These are phyloP conservation scores for Paramecium biaurelia DNA, from an alignment of 73 alveolate genomes.

Conservation along the genomic window DNA sequence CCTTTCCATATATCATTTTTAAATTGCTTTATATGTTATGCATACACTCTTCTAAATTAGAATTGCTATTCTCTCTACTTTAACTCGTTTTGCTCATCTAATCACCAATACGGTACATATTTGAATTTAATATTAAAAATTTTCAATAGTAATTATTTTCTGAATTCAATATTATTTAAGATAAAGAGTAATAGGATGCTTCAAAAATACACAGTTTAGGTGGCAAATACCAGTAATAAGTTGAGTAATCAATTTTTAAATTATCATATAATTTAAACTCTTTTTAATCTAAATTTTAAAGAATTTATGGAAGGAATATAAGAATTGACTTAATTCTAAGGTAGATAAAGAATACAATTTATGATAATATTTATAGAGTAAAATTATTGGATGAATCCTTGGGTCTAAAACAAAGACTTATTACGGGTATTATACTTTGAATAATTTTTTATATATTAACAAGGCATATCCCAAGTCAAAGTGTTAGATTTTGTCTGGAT, in stretches of 20 bases:
- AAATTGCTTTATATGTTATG: slow-evolving; percentile 16
- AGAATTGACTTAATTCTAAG: too few relatives aligned
- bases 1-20: slow-evolving; percentile 26
- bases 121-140: neutral
- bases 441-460: neutral
- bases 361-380: slow-evolving; percentile 1
- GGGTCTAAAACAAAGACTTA: neutral
- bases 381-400: neutral
- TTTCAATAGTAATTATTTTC: neutral
- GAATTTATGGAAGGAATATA: too few relatives aligned
- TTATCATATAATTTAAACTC: too few relatives aligned
- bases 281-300: too few relatives aligned
- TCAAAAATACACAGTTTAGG: neutral
- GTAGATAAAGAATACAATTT: too few relatives aligned
- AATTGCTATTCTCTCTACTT: neutral
- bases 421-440: neutral
- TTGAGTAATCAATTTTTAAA: too few relatives aligned
- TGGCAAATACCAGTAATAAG: too few relatives aligned
- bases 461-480: neutral
- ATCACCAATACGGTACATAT: slow-evolving; percentile 41
- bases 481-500: slow-evolving; percentile 20
- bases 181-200: neutral
- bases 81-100: neutral
- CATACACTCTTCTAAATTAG: slow-evolving; percentile 27
- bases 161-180: neutral